Evolutionary conservation across 345 rosid genomes (phyloP), one percentile per base, ranked within the genome.

Genomic region (Lagerstroemia speciosa): DNA sequence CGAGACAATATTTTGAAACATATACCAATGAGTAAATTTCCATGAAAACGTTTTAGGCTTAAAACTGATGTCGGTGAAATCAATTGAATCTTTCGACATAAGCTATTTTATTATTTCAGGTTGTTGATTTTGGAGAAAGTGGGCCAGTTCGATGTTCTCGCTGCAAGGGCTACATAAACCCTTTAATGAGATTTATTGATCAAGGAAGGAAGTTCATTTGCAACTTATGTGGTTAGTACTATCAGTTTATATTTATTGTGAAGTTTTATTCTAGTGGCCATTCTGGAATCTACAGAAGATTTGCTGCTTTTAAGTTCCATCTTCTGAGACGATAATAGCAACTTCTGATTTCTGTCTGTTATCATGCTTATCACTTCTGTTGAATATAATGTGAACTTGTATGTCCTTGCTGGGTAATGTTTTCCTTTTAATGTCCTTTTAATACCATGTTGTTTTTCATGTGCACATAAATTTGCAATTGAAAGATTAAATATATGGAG

Each of bases 81-180:
- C 20, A 52, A 22, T 19, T 6, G 57, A 22, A 52, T 5, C 19
- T 58, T 29, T 58, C 63, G 29, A 40, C 52, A 40, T 20, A 11
- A 65, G 43, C 43, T 48, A 3, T 37, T 58, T 78, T 69, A 75
- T 36, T 67, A 71, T 41, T 73, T 64, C 70, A 93, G 97, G 82
- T 87, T 72, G 97, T 90, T 71, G 98, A 93, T 80, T 93, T 93
- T 69, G 98, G 98, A 64, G 97, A 93, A 75, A 71, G 81, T 72
- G 97, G 97, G 65, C 98, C 96, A 45, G 88, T 93, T 29, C 85
- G 97, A 73, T 93, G 97, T 85, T 86, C 96, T 74, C 89, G 90
- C 69, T 93, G 97, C 83, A 93, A 93, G 81, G 98, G 91, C 30
- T 93, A 93, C 79, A 83, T 89, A 78, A 93, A 93, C 78, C 98